Evolutionary conservation across 179 eudicot genomes (phyloP), one percentile per base, ranked within the genome.

Genomic region (Patellifolia procumbens): DNA sequence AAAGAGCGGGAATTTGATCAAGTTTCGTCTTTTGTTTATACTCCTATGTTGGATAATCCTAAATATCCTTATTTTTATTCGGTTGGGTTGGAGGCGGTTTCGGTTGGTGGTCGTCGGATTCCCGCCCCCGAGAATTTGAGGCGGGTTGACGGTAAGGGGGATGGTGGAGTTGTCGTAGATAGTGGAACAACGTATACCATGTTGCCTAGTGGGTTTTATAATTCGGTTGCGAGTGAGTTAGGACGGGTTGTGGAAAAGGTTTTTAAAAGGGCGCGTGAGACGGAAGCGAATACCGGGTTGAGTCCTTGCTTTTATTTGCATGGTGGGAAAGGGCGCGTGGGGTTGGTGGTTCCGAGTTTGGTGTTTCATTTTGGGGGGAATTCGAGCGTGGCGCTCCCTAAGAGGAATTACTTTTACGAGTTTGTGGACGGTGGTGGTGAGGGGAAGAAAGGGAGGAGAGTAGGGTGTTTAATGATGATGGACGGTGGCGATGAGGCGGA

Each of bases 101-200:
- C 92, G 0, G 67, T 88, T 3, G 93, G 89, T 4, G 60, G 49
- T 6, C 65, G 56, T 7, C 76, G 86, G 32, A 79, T 94, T 29
- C 61, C 67, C 1, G 85, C 97, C 51, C 96, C 97, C 48, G 81
- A 32, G 28, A 83, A 48, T 7, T 62, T 94, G 49, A 81, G 8
- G 49, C 78, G 83, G 31, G 86, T 94, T 8, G 97, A 94, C 28
- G 12, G 70, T 0, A 42, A 35, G 0, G 98, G 98, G 7, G 81
- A 94, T 32, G 98, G 98, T 1, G 98, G 98, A 10, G 86, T 92
- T 84, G 98, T 92, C 77, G 96, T 92, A 31, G 97, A 92, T 55
- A 91, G 96, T 31, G 97, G 97, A 19, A 92, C 97, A 0, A 92
- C 97, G 0, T 92, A 83, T 78, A 92, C 94, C 0, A 89, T 92